Conservation (phyloP, 202 grass and related monocot genomes). For the Setaria italica region DNA sequence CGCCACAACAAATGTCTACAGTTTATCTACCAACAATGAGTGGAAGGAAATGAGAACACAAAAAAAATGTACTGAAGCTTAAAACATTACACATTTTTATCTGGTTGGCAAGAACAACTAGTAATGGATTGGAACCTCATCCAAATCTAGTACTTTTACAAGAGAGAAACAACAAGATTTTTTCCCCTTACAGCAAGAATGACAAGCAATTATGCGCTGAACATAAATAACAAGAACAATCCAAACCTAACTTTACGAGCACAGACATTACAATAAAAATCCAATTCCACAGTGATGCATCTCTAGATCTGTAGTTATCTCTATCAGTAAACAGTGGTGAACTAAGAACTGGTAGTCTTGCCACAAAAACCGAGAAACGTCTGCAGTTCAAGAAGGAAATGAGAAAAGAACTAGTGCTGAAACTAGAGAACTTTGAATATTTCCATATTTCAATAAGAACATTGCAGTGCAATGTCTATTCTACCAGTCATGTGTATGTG, state of each 20-base stretch:
- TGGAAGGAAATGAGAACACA: neutral
- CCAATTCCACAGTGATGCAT: neutral
- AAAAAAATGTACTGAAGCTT: neutral
- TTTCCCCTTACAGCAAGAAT: neutral
- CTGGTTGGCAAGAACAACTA: neutral
- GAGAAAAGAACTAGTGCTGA: neutral
- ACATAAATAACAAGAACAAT: neutral
- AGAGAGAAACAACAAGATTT: neutral
- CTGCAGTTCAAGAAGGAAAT: neutral
- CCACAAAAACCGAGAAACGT: neutral
- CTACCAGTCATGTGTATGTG: neutral
- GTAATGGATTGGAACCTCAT: neutral
- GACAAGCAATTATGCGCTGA: neutral
- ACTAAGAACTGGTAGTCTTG: neutral
- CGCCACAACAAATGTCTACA: neutral
- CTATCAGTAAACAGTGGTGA: neutral
- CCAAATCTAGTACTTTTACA: neutral
- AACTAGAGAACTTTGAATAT: neutral
- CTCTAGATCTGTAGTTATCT: neutral
- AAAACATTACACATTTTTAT: neutral
- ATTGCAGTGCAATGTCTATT: neutral
- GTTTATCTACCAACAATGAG: neutral
- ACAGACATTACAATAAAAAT: neutral
- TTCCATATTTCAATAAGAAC: neutral
- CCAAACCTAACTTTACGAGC: conserved; percentile 10